phyloP scores from a whole-genome alignment of 1,139 yeast genomes.

The Arxiozyma slooffiae region DNA sequence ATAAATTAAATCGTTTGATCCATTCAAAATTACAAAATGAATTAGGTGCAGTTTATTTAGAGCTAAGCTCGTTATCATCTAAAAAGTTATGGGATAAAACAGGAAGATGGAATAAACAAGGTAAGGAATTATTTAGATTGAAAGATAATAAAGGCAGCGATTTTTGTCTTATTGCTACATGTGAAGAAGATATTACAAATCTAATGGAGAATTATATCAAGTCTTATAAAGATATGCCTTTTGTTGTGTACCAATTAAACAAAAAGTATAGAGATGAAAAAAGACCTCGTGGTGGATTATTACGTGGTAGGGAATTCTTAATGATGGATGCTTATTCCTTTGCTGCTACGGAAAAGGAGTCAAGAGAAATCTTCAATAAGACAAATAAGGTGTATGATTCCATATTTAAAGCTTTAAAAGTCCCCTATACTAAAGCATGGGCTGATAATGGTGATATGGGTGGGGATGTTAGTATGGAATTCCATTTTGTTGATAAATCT shows the following conservation, averaged over 20 bases:
- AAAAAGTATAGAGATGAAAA: slow-evolving; percentile 81
- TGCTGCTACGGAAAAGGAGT: slow-evolving; percentile 46
- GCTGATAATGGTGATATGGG: slow-evolving; percentile 96
- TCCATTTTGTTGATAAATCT: slow-evolving; percentile 59
- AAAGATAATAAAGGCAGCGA: slow-evolving; percentile 41
- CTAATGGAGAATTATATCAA: slow-evolving; percentile 46
- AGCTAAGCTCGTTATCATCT: slow-evolving; percentile 55
- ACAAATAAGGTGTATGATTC: slow-evolving; percentile 54
- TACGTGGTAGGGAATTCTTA: slow-evolving; percentile 79
- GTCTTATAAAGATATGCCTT: slow-evolving; percentile 64
- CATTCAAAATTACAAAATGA: slow-evolving; percentile 46
- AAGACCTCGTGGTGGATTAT: slow-evolving; percentile 83
- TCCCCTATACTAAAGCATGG: slow-evolving; percentile 71
- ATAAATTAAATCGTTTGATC: slow-evolving; percentile 51
- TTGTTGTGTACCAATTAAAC: slow-evolving; percentile 67
- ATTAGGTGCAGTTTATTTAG: slow-evolving; percentile 52
- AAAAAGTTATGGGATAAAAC: slow-evolving; percentile 63
- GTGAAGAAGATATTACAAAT: slow-evolving; percentile 84
- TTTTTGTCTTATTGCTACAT: slow-evolving; percentile 74
- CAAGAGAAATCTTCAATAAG: slow-evolving; percentile 52
- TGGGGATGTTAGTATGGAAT: slow-evolving; percentile 81
- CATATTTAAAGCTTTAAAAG: slow-evolving; percentile 57
- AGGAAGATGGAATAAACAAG: slow-evolving; percentile 48
- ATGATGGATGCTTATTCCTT: slow-evolving; percentile 97
- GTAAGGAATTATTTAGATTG: slow-evolving; percentile 54